Conservation (phyloP, 2,329 filamentous ascomycete species). For the Colletotrichum tabaci region DNA sequence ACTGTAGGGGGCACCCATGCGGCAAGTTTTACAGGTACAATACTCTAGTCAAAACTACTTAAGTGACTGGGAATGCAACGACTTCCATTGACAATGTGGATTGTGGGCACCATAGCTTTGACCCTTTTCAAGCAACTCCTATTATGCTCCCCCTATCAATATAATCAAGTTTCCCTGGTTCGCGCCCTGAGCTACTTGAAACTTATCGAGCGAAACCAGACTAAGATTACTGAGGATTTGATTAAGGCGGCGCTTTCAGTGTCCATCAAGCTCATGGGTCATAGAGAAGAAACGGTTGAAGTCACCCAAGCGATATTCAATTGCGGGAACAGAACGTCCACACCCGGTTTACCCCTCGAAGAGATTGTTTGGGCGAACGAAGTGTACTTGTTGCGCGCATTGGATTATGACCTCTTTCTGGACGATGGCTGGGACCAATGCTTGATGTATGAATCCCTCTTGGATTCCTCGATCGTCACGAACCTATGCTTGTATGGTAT, state of each 20-base stretch:
- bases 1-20: not conserved
- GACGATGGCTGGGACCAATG: not conserved
- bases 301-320: constrained; percentile 3
- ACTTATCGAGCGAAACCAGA: not conserved
- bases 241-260: not conserved
- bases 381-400: not conserved
- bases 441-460: not conserved
- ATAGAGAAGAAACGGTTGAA: not conserved
- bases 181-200: not conserved
- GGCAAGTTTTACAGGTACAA: not conserved
- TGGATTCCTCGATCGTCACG: constrained; percentile 2
- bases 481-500: constrained; percentile 2
- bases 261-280: not conserved
- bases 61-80: not conserved
- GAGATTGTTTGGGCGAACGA: not conserved
- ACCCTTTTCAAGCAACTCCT: not conserved
- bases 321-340: not conserved
- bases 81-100: not conserved
- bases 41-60: not conserved
- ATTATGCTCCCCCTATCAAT: not conserved
- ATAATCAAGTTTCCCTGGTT: not conserved
- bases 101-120: not conserved
- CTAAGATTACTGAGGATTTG: not conserved
- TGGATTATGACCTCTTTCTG: constrained; percentile 2
- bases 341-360: not conserved